Conservation (phyloP, 805 yeast genomes). For the Saccharomyces kudriavzevii region DNA sequence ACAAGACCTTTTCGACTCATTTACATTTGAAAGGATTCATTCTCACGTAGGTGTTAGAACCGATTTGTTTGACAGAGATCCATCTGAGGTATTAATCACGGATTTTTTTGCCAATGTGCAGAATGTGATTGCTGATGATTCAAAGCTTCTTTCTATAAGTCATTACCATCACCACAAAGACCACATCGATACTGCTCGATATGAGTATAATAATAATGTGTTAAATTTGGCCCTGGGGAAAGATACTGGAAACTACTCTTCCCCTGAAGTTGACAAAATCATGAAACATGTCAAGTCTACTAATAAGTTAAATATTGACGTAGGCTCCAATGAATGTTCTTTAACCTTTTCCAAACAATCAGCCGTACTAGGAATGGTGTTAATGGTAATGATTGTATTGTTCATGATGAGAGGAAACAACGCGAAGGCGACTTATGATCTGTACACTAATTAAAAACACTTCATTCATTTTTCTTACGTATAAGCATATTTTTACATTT, state of each 20-base stretch:
- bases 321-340: background rate
- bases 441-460: background rate
- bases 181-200: background rate
- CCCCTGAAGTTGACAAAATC: background rate
- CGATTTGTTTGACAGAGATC: slow-evolving; percentile 62
- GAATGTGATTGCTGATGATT: slow-evolving; percentile 54
- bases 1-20: slow-evolving; percentile 76
- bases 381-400: background rate
- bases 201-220: background rate
- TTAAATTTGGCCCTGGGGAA: slow-evolving; percentile 5
- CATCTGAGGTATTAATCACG: slow-evolving; percentile 60
- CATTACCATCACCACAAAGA: background rate
- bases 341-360: background rate
- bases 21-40: slow-evolving; percentile 77
- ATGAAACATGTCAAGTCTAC: background rate
- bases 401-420: background rate
- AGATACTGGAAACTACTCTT: background rate
- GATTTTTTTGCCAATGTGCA: slow-evolving; percentile 94
- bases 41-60: slow-evolving; percentile 90
- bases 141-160: background rate
- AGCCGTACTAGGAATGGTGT: background rate
- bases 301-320: background rate
- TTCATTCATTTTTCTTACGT: background rate
- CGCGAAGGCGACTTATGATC: background rate
- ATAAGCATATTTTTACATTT: background rate